Evolutionary conservation across 495 filamentous ascomycete genomes (phyloP), one percentile per base, ranked within the genome.

Genomic region (Cenococcum geophilum): DNA sequence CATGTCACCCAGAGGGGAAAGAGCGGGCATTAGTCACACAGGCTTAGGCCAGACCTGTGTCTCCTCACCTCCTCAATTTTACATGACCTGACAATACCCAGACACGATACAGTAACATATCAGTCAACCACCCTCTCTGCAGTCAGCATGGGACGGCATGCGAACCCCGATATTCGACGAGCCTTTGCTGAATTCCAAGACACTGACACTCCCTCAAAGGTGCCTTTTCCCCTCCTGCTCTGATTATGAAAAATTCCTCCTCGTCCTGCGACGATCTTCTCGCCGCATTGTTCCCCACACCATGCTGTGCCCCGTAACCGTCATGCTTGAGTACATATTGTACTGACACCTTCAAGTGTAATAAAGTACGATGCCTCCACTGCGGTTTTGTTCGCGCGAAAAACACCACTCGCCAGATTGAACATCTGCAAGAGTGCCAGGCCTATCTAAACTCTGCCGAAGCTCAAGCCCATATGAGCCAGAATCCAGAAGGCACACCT

Each of bases 331-430:
- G 2, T 32, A 2, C 12, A 3, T 23, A 36, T 11, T 20, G 1
- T 16, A 36, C 59, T 37, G 57, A 52, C 62, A 55, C 37, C 16
- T n/a, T 47, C 23, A 61, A 76, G 73, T 76, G 74, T 63, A 74
- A 72, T 59, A 73, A 73, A 56, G 71, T 74, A n/a, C 70, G 74
- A 57, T 76, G 74, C 61, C 63, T 70, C 4, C 64, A 75, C 55
- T 76, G 74, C 62, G 74, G 74, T 37, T 75, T 66, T 57, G 65
- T 70, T 35, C 72, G 74, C 47, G 74, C 74, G 34, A 76, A 76
- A 68, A 76, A 76, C 63, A 73, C 72, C 4, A 76, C 74, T 0
- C 72, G 74, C 56, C 74, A 76, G 62, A 72, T 71, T 57, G 74
- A 76, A 56, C 74, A 76, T 53, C 68, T 76, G 16, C 68, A 72